phyloP scores from a whole-genome alignment of 176 grass and related monocot genomes.

The Ensete glaucum region DNA sequence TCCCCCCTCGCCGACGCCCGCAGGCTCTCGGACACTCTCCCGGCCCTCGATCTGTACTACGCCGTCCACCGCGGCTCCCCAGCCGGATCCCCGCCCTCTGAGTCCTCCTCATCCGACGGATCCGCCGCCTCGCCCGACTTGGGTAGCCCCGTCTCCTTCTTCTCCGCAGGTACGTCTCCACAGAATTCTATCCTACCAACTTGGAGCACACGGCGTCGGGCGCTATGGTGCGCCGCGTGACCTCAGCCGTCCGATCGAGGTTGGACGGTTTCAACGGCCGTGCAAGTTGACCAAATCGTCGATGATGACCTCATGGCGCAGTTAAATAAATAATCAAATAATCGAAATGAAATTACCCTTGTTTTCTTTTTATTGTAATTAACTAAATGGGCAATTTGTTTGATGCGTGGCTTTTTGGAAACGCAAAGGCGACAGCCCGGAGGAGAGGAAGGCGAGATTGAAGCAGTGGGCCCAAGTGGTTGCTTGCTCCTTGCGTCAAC shows the following conservation, averaged over 20 bases:
- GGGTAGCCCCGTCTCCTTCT: slow-evolving; percentile 55
- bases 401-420: background rate
- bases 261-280: too few relatives aligned
- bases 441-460: slow-evolving; percentile 70
- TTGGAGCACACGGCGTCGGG: too few relatives aligned
- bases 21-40: slow-evolving; percentile 46
- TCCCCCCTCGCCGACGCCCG: background rate
- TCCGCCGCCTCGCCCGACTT: slow-evolving; percentile 5
- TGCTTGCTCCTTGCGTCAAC: slow-evolving; percentile 48
- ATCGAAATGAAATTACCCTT: too few relatives aligned
- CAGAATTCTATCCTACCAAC: too few relatives aligned
- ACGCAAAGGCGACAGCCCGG: slow-evolving; percentile 46
- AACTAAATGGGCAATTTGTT: background rate
- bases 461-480: slow-evolving; percentile 95
- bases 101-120: slow-evolving; percentile 14
- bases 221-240: too few relatives aligned
- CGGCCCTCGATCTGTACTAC: slow-evolving; percentile 57
- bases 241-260: background rate
- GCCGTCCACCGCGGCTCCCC: slow-evolving; percentile 26
- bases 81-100: background rate
- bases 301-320: too few relatives aligned
- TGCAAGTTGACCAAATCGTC: too few relatives aligned
- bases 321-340: too few relatives aligned
- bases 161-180: slow-evolving; percentile 36
- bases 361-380: background rate